Percentiles rank a stretch among this genome's conserved stretches.
phyloP scores from a whole-genome alignment of 2,329 filamentous ascomycete genomes.

The Trichoderma endophyticum region DNA sequence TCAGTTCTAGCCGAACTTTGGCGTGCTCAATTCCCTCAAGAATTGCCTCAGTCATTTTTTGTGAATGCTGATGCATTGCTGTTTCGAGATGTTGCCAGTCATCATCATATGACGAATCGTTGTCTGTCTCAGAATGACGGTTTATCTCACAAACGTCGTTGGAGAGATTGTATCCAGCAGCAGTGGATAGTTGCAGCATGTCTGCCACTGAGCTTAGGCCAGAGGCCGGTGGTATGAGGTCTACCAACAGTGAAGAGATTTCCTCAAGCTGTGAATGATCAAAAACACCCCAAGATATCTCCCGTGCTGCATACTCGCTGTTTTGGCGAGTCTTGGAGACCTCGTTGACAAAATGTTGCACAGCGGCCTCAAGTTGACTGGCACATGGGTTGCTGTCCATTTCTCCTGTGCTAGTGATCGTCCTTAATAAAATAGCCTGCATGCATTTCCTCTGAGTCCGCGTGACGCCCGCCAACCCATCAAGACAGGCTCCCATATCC shows the following conservation, averaged over 20 bases:
- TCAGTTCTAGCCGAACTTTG: neutral
- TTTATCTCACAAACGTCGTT: neutral
- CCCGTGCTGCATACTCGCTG: neutral
- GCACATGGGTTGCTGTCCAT: neutral
- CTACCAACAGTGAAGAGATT: neutral
- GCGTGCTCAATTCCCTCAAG: neutral
- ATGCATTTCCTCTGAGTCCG: neutral
- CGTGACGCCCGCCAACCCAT: neutral
- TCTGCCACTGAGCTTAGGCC: neutral
- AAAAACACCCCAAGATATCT: neutral
- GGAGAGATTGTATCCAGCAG: neutral
- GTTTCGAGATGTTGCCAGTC: neutral
- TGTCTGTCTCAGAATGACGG: neutral
- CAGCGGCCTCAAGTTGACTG: neutral
- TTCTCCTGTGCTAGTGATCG: neutral
- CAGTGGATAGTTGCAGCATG: neutral
- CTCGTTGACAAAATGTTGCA: neutral
- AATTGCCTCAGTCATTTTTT: neutral
- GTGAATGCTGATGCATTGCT: neutral
- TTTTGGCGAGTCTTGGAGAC: neutral
- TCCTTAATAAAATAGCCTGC: neutral
- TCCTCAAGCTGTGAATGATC: neutral
- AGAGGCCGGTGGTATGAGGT: neutral
- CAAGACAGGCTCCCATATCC: neutral
- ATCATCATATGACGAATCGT: neutral